Base-by-base conservation (phyloP, 2,329 filamentous ascomycete species). In the Graphilbum fragrans region DNA sequence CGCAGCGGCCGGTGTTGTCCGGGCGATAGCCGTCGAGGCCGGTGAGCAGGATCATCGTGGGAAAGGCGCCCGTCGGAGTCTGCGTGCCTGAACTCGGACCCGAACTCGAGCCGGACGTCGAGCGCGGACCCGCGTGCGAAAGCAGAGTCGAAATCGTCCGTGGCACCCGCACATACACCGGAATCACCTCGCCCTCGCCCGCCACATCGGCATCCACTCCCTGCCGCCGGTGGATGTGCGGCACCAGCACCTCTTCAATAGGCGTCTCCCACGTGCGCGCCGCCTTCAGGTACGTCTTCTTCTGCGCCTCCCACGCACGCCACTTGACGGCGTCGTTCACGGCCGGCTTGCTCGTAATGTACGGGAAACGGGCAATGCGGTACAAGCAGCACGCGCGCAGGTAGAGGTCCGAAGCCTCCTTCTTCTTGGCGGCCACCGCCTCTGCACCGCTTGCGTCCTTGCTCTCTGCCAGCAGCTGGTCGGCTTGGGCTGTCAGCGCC, bases 371-470 rank as follows among this genome's bases (percentile, higher is more conserved):
- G 0, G 79, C 70, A 49, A 87, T 86, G 40, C 82, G 72, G 57
- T 83, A 80, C n/a, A 86, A 67, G 21, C 79, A 76, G 19, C 80
- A 81, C 5, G 79, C 79, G 19, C 82, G 75, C n/a, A 84, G 66
- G 57, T 79, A 84, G 17, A 81, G 65, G 29, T 71, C 70, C 4
- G 70, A 72, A 1, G 81, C 79, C 34, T 66, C 65, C 32, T 66
- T 63, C 5, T 54, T 55, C n/a, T n/a, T n/a, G n/a, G 43, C 64
- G 22, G 67, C 70, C 2, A 60, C 55, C 1, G 70, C 35, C 6
- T 36, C 36, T 8, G 25, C 25, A 6, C 34, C 35, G 5, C 21
- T 27, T 9, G 12, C 31, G 11, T 10, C 8, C 6, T 20, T 36
- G 1, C 16, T 33, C 69, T 21, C 66, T 58, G 25, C 22, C 18